Conservation (phyloP, 2,329 filamentous ascomycete genomes). For the Alternaria tenuissima region DNA sequence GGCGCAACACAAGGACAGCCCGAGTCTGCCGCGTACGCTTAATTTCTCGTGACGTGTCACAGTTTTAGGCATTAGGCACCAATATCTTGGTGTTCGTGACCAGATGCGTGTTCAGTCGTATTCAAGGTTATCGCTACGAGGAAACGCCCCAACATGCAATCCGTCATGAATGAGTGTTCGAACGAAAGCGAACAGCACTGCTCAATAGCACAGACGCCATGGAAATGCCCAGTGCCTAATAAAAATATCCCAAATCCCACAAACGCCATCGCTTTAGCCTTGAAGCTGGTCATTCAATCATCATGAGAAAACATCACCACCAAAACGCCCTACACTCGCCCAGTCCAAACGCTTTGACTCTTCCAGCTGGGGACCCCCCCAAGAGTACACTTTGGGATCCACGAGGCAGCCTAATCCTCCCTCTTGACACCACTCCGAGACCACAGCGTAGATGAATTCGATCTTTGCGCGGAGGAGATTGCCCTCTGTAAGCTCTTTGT, state of each 20-base stretch:
- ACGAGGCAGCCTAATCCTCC: constrained; percentile 69
- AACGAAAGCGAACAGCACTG: constrained; percentile 24
- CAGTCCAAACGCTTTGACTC: constrained; percentile 57
- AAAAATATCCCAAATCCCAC: constrained; percentile 36
- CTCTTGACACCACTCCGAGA: constrained; percentile 75
- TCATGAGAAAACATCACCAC: constrained; percentile 54
- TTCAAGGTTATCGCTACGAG: constrained; percentile 26
- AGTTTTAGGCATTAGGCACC: constrained; percentile 25
- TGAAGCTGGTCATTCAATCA: constrained; percentile 24
- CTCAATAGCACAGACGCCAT: constrained; percentile 34
- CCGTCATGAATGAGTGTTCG: constrained; percentile 38
- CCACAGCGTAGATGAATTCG: constrained; percentile 72
- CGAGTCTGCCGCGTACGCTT: constrained; percentile 16
- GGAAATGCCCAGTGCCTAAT: constrained; percentile 41
- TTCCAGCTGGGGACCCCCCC: constrained; percentile 55
- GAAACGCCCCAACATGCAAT: constrained; percentile 26
- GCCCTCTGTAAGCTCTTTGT: constrained; percentile 67
- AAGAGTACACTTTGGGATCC: constrained; percentile 50
- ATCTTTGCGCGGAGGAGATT: constrained; percentile 80
- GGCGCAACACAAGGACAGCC: constrained; percentile 4
- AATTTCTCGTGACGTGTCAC: constrained; percentile 31
- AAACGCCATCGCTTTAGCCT: constrained; percentile 41
- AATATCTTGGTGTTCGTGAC: constrained; percentile 11
- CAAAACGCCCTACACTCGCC: constrained; percentile 59
- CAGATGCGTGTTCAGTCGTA: constrained; percentile 25